Evolutionary conservation across 2,329 filamentous ascomycete genomes (phyloP).

Genomic region (Aureobasidium pullulans): DNA sequence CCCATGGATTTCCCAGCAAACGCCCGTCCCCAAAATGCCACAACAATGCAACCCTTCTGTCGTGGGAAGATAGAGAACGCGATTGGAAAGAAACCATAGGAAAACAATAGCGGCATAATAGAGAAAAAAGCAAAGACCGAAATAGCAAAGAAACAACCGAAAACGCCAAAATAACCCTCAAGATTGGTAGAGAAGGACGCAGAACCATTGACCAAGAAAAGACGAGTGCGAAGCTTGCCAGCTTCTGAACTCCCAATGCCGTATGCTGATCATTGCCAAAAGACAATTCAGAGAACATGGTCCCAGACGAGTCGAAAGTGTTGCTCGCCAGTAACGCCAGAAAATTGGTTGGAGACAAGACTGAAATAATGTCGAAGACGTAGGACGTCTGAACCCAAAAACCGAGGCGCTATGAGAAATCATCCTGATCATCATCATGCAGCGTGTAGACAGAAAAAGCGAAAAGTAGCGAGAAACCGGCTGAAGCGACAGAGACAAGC

Average conservation of each 20-base stretch:
- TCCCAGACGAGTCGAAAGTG: not conserved
- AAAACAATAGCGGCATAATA: not conserved
- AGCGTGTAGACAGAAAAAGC: not conserved
- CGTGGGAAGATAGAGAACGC: not conserved
- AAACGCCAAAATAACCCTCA: not conserved
- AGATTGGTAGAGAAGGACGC: not conserved
- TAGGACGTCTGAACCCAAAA: not conserved
- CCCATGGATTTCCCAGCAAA: not conserved
- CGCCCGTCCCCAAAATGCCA: not conserved
- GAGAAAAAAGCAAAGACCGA: not conserved
- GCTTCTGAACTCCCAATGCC: not conserved
- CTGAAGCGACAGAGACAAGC: not conserved
- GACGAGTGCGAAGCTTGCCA: not conserved
- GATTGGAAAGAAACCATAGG: not conserved
- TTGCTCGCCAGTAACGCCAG: not conserved
- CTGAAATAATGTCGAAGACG: not conserved
- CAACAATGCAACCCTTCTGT: not conserved
- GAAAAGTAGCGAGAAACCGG: not conserved
- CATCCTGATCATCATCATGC: not conserved
- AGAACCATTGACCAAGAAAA: not conserved
- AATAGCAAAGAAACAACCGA: not conserved
- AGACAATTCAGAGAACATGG: not conserved
- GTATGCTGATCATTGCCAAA: not conserved
- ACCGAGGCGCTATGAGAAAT: not conserved
- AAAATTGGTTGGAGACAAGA: not conserved